Evolutionary conservation across 2,329 filamentous ascomycete species (phyloP).

Genomic region (Stemphylium beticola): DNA sequence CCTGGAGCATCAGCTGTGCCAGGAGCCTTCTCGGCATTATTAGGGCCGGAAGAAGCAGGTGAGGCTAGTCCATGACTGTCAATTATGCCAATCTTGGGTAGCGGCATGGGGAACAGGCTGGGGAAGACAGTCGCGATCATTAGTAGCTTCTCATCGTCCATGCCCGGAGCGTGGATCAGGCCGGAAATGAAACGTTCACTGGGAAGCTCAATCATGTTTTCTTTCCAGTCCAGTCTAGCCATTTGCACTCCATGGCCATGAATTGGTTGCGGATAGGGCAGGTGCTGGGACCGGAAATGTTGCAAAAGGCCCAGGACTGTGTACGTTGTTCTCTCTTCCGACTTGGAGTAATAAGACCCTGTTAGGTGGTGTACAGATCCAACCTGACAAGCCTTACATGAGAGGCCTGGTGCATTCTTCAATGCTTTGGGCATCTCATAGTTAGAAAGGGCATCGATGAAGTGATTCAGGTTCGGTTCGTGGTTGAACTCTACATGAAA

Average conservation of each 20-base stretch:
- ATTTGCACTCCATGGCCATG: slow-evolving; percentile 31
- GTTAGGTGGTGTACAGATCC: slow-evolving; percentile 37
- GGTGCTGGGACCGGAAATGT: slow-evolving; percentile 66
- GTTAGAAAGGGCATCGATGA: slow-evolving; percentile 53
- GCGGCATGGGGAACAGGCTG: slow-evolving; percentile 49
- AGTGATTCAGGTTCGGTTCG: slow-evolving; percentile 64
- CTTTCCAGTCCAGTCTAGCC: slow-evolving; percentile 60
- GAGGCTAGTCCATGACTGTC: slow-evolving; percentile 35
- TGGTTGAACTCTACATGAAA: slow-evolving; percentile 65
- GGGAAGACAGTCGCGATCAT: slow-evolving; percentile 61
- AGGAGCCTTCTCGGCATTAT: slow-evolving; percentile 36
- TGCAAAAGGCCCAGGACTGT: slow-evolving; percentile 63
- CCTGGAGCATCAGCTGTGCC: slow-evolving; percentile 24
- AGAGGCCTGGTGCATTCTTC: slow-evolving; percentile 53
- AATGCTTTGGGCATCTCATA: slow-evolving; percentile 51
- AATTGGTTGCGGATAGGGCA: slow-evolving; percentile 29
- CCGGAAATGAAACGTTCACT: slow-evolving; percentile 57
- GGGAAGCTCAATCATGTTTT: slow-evolving; percentile 67
- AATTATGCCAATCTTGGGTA: slow-evolving; percentile 52
- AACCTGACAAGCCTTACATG: slow-evolving; percentile 51
- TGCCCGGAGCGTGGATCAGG: slow-evolving; percentile 59
- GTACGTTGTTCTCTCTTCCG: slow-evolving; percentile 49
- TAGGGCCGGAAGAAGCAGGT: slow-evolving; percentile 38
- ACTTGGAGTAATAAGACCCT: slow-evolving; percentile 43
- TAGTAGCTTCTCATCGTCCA: slow-evolving; percentile 62